Evolutionary conservation across 2,329 filamentous ascomycete species (phyloP).

Genomic region (Zymoseptoria ardabiliae): DNA sequence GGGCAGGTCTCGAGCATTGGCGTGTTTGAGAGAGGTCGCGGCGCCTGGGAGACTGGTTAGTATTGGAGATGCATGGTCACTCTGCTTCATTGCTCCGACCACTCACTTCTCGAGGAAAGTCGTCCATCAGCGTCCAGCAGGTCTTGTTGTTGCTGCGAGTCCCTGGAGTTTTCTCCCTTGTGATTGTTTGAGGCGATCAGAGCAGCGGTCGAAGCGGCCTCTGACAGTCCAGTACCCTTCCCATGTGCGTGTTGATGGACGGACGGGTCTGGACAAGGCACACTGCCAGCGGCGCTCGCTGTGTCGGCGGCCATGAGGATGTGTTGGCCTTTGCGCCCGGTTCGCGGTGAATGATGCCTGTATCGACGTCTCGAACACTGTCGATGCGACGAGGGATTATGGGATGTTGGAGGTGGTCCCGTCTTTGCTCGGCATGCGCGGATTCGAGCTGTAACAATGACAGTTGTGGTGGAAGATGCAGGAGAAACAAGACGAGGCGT

Average conservation of each 20-base stretch:
- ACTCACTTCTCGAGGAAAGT: slow-evolving; percentile 51
- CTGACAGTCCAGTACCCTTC: slow-evolving; percentile 34
- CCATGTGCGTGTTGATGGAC: slow-evolving; percentile 34
- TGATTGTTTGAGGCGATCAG: slow-evolving; percentile 46
- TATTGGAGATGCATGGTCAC: background rate
- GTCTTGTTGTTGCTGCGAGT: slow-evolving; percentile 22
- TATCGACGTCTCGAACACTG: background rate
- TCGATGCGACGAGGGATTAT: background rate
- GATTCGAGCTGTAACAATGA: background rate
- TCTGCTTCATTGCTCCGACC: background rate
- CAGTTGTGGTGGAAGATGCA: background rate
- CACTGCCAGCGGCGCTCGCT: slow-evolving; percentile 5
- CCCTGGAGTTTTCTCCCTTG: slow-evolving; percentile 17
- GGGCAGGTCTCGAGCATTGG: slow-evolving; percentile 63
- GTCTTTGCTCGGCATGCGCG: background rate
- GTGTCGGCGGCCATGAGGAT: slow-evolving; percentile 16
- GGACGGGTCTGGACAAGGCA: slow-evolving; percentile 39
- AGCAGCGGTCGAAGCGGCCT: slow-evolving; percentile 54
- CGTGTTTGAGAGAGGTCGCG: slow-evolving; percentile 60
- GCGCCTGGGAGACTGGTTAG: slow-evolving; percentile 40
- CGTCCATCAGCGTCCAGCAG: slow-evolving; percentile 47
- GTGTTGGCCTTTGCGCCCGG: background rate
- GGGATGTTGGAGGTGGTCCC: background rate
- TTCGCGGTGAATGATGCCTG: background rate
- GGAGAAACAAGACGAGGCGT: background rate